Base-by-base conservation (phyloP, 768 basidiomycete species). In the Tricholoma sp. region DNA sequence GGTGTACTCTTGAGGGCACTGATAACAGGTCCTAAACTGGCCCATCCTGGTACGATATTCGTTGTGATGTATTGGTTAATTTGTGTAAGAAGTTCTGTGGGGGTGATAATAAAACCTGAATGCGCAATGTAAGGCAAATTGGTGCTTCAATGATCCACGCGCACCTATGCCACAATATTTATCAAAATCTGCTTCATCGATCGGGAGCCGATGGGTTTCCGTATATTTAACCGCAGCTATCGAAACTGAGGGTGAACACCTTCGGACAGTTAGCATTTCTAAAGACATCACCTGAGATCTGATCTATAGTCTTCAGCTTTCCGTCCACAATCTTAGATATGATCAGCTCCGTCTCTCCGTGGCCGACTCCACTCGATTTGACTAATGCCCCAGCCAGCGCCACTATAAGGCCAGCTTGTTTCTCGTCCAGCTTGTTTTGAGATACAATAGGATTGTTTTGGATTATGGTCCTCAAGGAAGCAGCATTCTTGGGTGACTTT, bases 111-210 rank as follows among this genome's bases (percentile, higher is more conserved):
- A 71, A 95, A 89, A 14, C 91, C 95, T 98, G 27, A 54, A 22
- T 7, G 18, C n/a, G 47, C 31, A 18, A 31, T 56, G 19, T 49
- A 32, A 18, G 55, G 50, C 18, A 56, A 59, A 18, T 6, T 49
- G 37, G n/a, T 37, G 6, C 37, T 31, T 45, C n/a, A 53, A 54
- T 4, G 16, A 35, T 16, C 24, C 29, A 37, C 11, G 72, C 91
- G 63, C 59, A 94, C 96, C 96, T 58, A 98, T 86, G 60, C 96
- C 96, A 68, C 91, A 94, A 10, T 82, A 76, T 60, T 79, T 75
- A 65, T 94, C 80, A 66, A 98, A 96, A 41, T 85, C 85, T 10
- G 65, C 72, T 11, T 83, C 80, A 62, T 94, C 76, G 34, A 91
- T 74, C 0, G 93, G 86, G 1, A 75, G 53, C 19, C 79, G 71